Conservation (phyloP, 495 filamentous ascomycete species). For the Parmelia sp. region DNA sequence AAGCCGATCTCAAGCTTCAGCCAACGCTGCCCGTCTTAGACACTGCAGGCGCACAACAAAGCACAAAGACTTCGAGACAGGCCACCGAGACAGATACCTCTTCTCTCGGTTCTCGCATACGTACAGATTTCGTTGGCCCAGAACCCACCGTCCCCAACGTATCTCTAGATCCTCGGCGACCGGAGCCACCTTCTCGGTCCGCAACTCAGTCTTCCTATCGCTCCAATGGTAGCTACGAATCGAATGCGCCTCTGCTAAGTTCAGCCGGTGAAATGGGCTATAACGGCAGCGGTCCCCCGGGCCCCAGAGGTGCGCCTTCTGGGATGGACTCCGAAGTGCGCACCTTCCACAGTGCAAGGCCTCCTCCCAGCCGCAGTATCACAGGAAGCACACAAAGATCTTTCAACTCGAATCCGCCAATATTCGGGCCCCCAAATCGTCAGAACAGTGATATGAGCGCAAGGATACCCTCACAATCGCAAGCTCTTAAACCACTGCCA, state of each 20-base stretch:
- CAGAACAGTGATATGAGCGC: slow-evolving; percentile 22
- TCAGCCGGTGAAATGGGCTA: slow-evolving; percentile 56
- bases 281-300: slow-evolving; percentile 37
- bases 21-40: slow-evolving; percentile 63
- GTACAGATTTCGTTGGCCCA: slow-evolving; percentile 32
- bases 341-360: slow-evolving; percentile 7
- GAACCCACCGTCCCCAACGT: slow-evolving; percentile 43
- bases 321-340: slow-evolving; percentile 17
- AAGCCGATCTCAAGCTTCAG: slow-evolving; percentile 45
- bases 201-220: slow-evolving; percentile 41
- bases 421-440: slow-evolving; percentile 17
- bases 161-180: slow-evolving; percentile 26
- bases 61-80: slow-evolving; percentile 56
- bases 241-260: slow-evolving; percentile 52
- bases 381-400: slow-evolving; percentile 22
- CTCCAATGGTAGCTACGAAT: slow-evolving; percentile 44
- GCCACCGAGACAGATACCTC: slow-evolving; percentile 64
- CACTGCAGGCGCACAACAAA: slow-evolving; percentile 48
- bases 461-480: background rate
- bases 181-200: slow-evolving; percentile 33
- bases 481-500: slow-evolving; percentile 13
- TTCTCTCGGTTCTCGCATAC: slow-evolving; percentile 51
- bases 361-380: slow-evolving; percentile 16
- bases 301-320: slow-evolving; percentile 23
- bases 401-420: slow-evolving; percentile 9